Percentiles rank a stretch among this genome's conserved stretches.
Conservation (phyloP, 768 basidiomycete genomes). For the Coprinopsis sp. region DNA sequence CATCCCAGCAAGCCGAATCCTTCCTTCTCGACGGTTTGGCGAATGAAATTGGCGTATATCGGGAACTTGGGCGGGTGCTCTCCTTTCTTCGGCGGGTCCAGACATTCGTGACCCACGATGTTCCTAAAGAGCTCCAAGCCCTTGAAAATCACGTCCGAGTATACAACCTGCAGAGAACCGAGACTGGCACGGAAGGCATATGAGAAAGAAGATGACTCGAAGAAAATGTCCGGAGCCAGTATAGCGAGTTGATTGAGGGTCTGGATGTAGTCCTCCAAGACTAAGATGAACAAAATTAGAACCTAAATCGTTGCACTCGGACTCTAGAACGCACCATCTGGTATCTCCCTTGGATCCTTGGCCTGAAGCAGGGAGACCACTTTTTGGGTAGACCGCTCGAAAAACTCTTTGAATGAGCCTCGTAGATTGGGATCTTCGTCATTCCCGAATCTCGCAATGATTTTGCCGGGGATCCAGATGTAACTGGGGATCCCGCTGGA, state of each 20-base stretch:
- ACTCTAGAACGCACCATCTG: constrained; percentile 76
- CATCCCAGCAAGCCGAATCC: constrained; percentile 67
- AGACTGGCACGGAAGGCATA: constrained; percentile 72
- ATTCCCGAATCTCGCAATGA: constrained; percentile 71
- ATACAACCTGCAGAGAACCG: constrained; percentile 76
- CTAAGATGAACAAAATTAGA: constrained; percentile 25
- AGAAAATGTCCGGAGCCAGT: constrained; percentile 68
- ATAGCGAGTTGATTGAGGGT: constrained; percentile 67
- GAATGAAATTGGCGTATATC: constrained; percentile 59
- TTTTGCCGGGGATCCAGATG: constrained; percentile 91
- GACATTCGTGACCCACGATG: constrained; percentile 72
- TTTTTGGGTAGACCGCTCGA: constrained; percentile 73
- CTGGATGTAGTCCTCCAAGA: constrained; percentile 92
- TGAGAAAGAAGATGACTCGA: constrained; percentile 74
- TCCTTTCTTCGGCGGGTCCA: constrained; percentile 36
- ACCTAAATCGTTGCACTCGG: neutral
- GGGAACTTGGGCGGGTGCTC: constrained; percentile 56
- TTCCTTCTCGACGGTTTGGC: constrained; percentile 57
- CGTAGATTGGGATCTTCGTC: constrained; percentile 55
- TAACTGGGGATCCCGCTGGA: constrained; percentile 79
- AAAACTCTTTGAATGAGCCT: constrained; percentile 54
- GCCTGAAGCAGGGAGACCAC: constrained; percentile 62
- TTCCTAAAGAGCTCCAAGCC: constrained; percentile 75
- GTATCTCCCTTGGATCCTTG: constrained; percentile 68
- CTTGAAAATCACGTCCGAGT: constrained; percentile 76